phyloP scores from a whole-genome alignment of 192 early-diverging fungal genomes.

The Geosiphon pyriformis region DNA sequence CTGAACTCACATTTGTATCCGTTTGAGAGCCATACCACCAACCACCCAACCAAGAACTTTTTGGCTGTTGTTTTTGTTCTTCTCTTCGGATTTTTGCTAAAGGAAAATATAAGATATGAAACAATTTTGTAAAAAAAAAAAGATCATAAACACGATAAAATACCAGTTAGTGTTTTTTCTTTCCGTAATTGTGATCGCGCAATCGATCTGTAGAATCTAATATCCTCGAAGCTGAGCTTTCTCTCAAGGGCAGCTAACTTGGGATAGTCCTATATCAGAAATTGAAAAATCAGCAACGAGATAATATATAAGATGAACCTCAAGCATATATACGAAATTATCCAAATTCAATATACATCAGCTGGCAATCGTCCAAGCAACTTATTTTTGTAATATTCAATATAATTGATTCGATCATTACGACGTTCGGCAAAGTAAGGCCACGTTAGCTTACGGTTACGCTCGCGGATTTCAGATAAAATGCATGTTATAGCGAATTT shows the following conservation, averaged over 20 bases:
- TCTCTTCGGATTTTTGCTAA: slow-evolving; percentile 9
- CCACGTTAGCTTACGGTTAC: slow-evolving; percentile 82
- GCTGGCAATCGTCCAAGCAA: slow-evolving; percentile 41
- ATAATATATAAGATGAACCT: too few relatives aligned
- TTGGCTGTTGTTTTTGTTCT: not conserved
- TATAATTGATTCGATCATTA: slow-evolving; percentile 71
- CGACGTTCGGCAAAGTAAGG: slow-evolving; percentile 71
- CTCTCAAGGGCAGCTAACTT: slow-evolving; percentile 66
- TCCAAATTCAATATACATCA: too few relatives aligned
- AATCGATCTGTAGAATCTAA: slow-evolving; percentile 76
- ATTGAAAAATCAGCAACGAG: slow-evolving; percentile 18
- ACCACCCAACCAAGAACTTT: slow-evolving; percentile 13
- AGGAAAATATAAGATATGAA: too few relatives aligned
- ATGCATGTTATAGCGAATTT: slow-evolving; percentile 70
- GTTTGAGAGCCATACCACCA: slow-evolving; percentile 36
- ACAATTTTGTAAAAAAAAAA: not conserved
- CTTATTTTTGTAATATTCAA: slow-evolving; percentile 65
- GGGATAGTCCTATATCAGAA: slow-evolving; percentile 43
- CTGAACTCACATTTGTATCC: slow-evolving; percentile 5
- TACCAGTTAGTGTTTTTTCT: slow-evolving; percentile 62
- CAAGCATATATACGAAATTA: too few relatives aligned
- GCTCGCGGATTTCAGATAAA: slow-evolving; percentile 82
- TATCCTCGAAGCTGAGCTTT: slow-evolving; percentile 82
- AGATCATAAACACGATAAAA: not conserved
- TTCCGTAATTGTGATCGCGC: slow-evolving; percentile 68